Percentiles rank a stretch among this genome's conserved stretches.
Conservation (phyloP, 352 stramenopile genomes). For the Achlya hypogyna region DNA sequence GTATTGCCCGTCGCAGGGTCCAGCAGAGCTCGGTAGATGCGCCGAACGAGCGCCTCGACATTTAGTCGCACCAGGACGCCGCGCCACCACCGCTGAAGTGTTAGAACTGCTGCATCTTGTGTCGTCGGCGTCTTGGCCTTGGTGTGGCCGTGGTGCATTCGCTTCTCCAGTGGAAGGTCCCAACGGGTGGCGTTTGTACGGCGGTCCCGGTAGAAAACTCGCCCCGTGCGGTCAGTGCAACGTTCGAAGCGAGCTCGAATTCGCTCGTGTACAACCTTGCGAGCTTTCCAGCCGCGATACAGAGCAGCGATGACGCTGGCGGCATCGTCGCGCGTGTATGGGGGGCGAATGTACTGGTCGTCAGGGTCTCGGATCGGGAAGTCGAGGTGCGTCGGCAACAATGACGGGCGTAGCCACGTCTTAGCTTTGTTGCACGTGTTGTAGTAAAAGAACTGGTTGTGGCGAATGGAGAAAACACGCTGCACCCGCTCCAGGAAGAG, state of each 20-base stretch:
- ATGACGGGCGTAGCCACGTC: constrained; percentile 38
- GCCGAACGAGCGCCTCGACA: constrained; percentile 35
- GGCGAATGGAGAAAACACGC: constrained; percentile 60
- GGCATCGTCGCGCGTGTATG: constrained; percentile 43
- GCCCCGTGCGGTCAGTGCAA: constrained; percentile 49
- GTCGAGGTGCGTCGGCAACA: constrained; percentile 36
- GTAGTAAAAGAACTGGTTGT: constrained; percentile 74
- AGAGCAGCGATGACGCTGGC: constrained; percentile 35
- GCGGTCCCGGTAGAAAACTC: constrained; percentile 41
- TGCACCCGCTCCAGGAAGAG: constrained; percentile 56
- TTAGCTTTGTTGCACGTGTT: constrained; percentile 45
- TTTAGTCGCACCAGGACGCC: constrained; percentile 36
- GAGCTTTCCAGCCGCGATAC: constrained; percentile 29
- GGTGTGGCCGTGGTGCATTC: constrained; percentile 11
- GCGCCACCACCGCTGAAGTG: constrained; percentile 49
- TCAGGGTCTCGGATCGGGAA: constrained; percentile 68
- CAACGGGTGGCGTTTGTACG: constrained; percentile 15
- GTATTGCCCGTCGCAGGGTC: constrained; percentile 38
- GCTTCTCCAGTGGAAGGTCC: background rate
- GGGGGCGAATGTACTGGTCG: constrained; percentile 29
- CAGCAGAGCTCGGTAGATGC: constrained; percentile 60
- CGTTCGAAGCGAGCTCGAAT: constrained; percentile 48
- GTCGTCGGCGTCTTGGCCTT: constrained; percentile 31
- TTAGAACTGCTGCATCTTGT: constrained; percentile 30
- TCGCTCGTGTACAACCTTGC: constrained; percentile 24